Percentiles rank a stretch among this genome's conserved stretches.
Conservation (phyloP, 495 filamentous ascomycete genomes). For the Talaromyces wortmannii region DNA sequence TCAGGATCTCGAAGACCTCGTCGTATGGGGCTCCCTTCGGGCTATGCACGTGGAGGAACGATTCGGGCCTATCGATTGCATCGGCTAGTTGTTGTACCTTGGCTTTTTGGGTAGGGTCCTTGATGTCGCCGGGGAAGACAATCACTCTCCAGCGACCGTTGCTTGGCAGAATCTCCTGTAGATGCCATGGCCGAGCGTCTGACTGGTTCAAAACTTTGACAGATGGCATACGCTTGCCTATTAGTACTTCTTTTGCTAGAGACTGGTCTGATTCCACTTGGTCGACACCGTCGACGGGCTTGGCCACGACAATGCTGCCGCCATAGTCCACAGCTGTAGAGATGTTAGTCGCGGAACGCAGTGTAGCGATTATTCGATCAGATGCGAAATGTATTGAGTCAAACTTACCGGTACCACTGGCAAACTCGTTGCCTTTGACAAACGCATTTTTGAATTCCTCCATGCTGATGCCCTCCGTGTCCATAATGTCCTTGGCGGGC, state of each 20-base stretch:
- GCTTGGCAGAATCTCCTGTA: conserved; percentile 34
- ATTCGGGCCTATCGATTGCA: conserved; percentile 22
- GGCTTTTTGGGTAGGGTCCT: conserved; percentile 23
- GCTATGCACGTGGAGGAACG: conserved; percentile 41
- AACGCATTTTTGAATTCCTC: conserved; percentile 39
- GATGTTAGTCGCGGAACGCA: conserved; percentile 6
- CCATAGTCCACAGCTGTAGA: conserved; percentile 25
- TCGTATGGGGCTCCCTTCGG: conserved; percentile 28
- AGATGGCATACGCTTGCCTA: conserved; percentile 52
- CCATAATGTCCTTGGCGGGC: conserved; percentile 22
- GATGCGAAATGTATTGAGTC: not conserved
- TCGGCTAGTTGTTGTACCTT: conserved; percentile 40
- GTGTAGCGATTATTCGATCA: not conserved
- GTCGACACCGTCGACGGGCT: conserved; percentile 12
- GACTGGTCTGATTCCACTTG: conserved; percentile 16
- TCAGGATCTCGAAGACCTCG: conserved; percentile 45
- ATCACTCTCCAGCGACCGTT: conserved; percentile 63
- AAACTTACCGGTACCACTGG: conserved; percentile 26
- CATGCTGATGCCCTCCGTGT: conserved; percentile 39
- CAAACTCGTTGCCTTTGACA: conserved; percentile 27
- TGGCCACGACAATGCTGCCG: conserved; percentile 24
- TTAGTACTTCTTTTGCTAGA: conserved; percentile 37
- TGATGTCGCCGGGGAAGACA: conserved; percentile 57
- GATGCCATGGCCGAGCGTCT: conserved; percentile 51
- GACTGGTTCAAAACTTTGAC: conserved; percentile 54